phyloP scores from a whole-genome alignment of 352 stramenopile species.

The Pythium phragmitis region DNA sequence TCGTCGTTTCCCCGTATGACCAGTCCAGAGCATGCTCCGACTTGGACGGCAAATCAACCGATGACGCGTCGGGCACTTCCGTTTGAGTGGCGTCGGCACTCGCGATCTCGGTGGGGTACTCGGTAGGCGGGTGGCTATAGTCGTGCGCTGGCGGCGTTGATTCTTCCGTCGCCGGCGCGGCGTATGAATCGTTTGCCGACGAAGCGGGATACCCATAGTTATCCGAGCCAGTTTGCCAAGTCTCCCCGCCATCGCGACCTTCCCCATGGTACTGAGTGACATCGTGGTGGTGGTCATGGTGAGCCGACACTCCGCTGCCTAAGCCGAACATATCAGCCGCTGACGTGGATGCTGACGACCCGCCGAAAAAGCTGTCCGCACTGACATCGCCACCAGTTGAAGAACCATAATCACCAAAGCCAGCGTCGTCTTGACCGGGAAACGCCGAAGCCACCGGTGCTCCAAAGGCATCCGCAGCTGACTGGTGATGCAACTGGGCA shows the following conservation, averaged over 20 bases:
- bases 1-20: not conserved
- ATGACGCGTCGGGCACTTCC: not conserved
- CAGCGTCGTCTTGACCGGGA: slow-evolving; percentile 17
- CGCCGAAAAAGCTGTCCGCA: slow-evolving; percentile 26
- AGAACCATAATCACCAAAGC: slow-evolving; percentile 5
- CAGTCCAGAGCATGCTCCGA: not conserved
- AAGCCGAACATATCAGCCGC: slow-evolving; percentile 21
- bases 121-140: not conserved
- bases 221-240: not conserved
- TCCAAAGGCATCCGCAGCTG: slow-evolving; percentile 26
- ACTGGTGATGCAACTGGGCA: not conserved
- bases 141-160: not conserved
- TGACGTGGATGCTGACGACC: not conserved
- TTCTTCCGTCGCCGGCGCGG: not conserved
- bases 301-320: not conserved
- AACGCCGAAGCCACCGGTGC: slow-evolving; percentile 31
- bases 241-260: not conserved
- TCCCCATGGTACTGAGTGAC: slow-evolving; percentile 1
- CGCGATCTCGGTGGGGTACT: not conserved
- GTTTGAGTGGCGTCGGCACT: not conserved
- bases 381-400: slow-evolving; percentile 14
- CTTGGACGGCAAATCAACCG: not conserved
- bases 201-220: not conserved
- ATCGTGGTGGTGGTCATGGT: not conserved
- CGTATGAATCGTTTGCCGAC: not conserved